phyloP scores from a whole-genome alignment of 768 basidiomycete species.

The Fibroporia radiculosa region DNA sequence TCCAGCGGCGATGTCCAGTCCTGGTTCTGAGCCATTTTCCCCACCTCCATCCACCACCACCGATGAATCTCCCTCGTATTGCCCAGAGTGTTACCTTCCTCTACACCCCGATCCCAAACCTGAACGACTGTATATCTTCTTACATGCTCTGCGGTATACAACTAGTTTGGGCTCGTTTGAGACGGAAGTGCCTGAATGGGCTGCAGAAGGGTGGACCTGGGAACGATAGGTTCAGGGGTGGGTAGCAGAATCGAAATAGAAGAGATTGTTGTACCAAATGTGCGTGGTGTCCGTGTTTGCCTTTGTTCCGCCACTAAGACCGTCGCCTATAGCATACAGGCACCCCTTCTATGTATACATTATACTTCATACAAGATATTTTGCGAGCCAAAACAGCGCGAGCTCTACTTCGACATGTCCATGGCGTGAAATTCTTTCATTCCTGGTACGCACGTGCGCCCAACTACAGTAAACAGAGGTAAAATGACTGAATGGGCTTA shows the following conservation, averaged over 20 bases:
- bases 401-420: no score
- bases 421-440: no score
- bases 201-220: constrained; percentile 66
- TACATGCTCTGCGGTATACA: constrained; percentile 86
- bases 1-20: neutral
- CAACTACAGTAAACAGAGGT: neutral
- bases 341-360: neutral
- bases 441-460: no score
- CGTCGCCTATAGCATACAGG: no score
- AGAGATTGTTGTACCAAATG: neutral
- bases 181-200: constrained; percentile 89
- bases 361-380: neutral
- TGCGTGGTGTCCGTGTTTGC: neutral
- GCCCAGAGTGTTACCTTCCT: constrained; percentile 87
- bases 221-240: constrained; percentile 22
- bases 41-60: constrained; percentile 2
- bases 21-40: constrained; percentile 2
- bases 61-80: constrained; percentile 44
- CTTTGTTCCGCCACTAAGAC: no score
- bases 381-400: neutral
- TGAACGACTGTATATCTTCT: constrained; percentile 88
- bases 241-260: neutral
- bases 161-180: constrained; percentile 77
- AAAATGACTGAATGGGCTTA: neutral
- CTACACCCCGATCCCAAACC: constrained; percentile 90